phyloP scores from a whole-genome alignment of 805 yeast species.

The Lipomyces chichibuensis region DNA sequence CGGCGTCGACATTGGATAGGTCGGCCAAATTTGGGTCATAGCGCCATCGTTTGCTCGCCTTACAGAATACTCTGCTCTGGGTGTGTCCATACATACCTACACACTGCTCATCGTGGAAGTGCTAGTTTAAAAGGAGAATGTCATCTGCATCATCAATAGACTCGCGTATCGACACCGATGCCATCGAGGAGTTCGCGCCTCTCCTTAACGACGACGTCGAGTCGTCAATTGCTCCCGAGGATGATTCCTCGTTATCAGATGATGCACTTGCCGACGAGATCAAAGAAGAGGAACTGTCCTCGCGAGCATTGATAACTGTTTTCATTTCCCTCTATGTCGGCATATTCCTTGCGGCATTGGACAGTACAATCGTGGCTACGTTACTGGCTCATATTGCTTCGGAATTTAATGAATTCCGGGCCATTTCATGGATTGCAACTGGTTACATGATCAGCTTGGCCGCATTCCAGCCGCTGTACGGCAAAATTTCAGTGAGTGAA shows the following conservation, averaged over 20 bases:
- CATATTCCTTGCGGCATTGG: constrained; percentile 55
- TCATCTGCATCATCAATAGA: not conserved
- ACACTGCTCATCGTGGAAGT: not conserved
- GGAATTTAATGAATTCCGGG: constrained; percentile 56
- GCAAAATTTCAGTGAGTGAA: constrained; percentile 53
- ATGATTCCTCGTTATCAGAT: not conserved
- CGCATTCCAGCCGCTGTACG: constrained; percentile 77
- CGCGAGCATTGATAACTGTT: constrained; percentile 21
- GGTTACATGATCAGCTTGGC: constrained; percentile 69
- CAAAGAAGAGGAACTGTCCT: constrained; percentile 26
- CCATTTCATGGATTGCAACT: constrained; percentile 73
- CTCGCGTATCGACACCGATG: constrained; percentile 10
- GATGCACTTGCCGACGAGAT: constrained; percentile 11
- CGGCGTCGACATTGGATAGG: too few relatives aligned
- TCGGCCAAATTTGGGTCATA: too few relatives aligned
- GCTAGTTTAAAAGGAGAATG: not conserved
- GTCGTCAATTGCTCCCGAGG: constrained; percentile 18
- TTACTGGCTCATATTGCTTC: constrained; percentile 61
- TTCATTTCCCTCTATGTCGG: constrained; percentile 44
- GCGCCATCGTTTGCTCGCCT: too few relatives aligned
- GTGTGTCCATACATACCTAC: too few relatives aligned
- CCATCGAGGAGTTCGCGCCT: constrained; percentile 26
- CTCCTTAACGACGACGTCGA: constrained; percentile 13
- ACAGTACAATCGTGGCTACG: constrained; percentile 58
- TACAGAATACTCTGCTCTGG: too few relatives aligned